Percentiles rank a stretch among this genome's conserved stretches.
Evolutionary conservation across 2,329 filamentous ascomycete genomes (phyloP).

Genomic region (Harringtonia aguacate): DNA sequence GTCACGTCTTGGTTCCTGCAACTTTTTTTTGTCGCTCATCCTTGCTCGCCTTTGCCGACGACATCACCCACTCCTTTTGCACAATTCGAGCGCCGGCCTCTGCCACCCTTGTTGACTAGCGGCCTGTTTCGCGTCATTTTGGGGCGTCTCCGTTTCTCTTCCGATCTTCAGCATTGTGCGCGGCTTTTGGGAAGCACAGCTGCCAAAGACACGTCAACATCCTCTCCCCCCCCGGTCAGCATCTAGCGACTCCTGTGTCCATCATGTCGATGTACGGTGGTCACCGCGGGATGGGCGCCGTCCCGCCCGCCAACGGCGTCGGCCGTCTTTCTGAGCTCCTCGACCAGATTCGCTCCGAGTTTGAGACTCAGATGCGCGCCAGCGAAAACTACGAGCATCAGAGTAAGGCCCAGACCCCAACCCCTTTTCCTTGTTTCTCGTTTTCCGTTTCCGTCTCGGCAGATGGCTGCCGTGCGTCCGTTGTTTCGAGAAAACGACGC

Average conservation of each 20-base stretch:
- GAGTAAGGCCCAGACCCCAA: constrained; percentile 46
- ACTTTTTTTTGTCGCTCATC: constrained; percentile 1
- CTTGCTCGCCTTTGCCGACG: no score
- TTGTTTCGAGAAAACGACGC: not conserved
- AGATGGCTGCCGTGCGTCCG: no score
- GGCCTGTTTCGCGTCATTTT: no score
- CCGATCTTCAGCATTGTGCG: no score
- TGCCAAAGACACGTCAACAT: no score
- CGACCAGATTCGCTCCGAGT: constrained; percentile 83
- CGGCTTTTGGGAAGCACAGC: no score
- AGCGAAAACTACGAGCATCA: constrained; percentile 87
- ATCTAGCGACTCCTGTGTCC: constrained; percentile 1
- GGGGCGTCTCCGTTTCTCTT: no score
- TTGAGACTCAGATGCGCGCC: constrained; percentile 72
- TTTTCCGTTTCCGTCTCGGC: no score
- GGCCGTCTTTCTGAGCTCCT: constrained; percentile 81
- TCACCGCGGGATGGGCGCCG: constrained; percentile 72
- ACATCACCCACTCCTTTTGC: no score
- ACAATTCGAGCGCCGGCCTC: no score
- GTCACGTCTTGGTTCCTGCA: not conserved
- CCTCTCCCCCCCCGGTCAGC: not conserved
- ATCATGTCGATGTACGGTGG: constrained; percentile 69
- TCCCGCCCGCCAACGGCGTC: constrained; percentile 39
- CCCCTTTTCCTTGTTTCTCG: not conserved
- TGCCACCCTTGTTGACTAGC: no score